phyloP scores from a whole-genome alignment of 768 basidiomycete species.

The Boletellus ananiceps region DNA sequence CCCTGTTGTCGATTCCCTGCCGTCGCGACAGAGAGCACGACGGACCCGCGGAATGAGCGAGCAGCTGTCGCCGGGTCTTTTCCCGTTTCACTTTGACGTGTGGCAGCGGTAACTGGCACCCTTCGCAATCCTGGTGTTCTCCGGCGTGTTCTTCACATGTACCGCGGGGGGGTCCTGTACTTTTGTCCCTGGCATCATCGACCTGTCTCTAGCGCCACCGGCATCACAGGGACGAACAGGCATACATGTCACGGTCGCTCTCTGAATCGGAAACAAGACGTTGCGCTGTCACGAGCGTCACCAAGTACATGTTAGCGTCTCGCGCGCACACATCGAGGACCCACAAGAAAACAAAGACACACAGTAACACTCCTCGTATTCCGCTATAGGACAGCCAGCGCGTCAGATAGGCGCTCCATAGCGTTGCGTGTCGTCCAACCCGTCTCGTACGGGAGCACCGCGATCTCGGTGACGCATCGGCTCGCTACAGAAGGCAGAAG shows the following conservation, averaged over 20 bases:
- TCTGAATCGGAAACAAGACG: conserved; percentile 33
- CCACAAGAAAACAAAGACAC: conserved; percentile 25
- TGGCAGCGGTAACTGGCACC: conserved; percentile 24
- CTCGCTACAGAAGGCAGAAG: conserved; percentile 39
- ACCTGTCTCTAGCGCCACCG: conserved; percentile 55
- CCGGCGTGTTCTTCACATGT: conserved; percentile 62
- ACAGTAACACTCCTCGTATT: conserved; percentile 73
- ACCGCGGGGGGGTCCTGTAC: conserved; percentile 45
- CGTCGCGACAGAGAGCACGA: conserved; percentile 67
- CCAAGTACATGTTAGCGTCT: not conserved
- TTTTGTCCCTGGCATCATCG: conserved; percentile 41
- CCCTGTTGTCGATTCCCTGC: conserved; percentile 62
- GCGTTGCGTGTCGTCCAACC: conserved; percentile 58
- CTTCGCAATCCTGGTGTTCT: conserved; percentile 68
- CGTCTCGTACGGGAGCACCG: conserved; percentile 38
- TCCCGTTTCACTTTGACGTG: too few species aligned
- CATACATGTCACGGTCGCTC: conserved; percentile 36
- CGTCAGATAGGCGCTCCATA: conserved; percentile 58
- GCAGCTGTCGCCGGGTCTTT: conserved; percentile 21
- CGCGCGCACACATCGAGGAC: too few species aligned
- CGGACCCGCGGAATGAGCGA: conserved; percentile 50
- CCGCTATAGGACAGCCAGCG: conserved; percentile 67
- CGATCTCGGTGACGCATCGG: conserved; percentile 13
- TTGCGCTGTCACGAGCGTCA: conserved; percentile 12
- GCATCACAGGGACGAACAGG: conserved; percentile 50